Evolutionary conservation across 116 monocot species (phyloP).

Genomic region (Trichopus zeylanicus): DNA sequence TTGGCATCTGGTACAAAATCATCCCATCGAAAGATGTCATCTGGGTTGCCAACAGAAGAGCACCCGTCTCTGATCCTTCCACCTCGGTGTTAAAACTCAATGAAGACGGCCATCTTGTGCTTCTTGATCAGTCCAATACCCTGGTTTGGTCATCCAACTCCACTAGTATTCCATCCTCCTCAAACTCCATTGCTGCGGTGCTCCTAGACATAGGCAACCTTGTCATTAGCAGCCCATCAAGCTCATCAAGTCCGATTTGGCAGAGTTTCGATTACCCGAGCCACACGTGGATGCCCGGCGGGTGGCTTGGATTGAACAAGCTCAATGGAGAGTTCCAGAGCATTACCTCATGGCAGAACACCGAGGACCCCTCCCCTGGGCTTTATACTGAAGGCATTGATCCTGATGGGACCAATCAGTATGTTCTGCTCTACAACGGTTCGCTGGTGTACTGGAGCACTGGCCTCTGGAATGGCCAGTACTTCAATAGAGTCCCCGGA

Average conservation of each 20-base stretch:
- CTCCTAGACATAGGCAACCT: slow-evolving; percentile 38
- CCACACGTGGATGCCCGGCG: slow-evolving; percentile 38
- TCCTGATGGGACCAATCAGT: slow-evolving; percentile 19
- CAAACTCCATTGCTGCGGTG: slow-evolving; percentile 12
- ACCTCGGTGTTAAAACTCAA: slow-evolving; percentile 22
- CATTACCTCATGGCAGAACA: slow-evolving; percentile 35
- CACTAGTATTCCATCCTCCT: background rate
- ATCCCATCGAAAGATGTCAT: slow-evolving; percentile 3
- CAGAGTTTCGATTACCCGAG: slow-evolving; percentile 48
- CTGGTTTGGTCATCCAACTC: slow-evolving; percentile 25
- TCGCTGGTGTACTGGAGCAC: slow-evolving; percentile 21
- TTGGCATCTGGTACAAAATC: slow-evolving; percentile 36
- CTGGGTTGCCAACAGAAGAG: slow-evolving; percentile 35
- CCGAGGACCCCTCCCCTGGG: slow-evolving; percentile 38
- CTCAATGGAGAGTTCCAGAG: slow-evolving; percentile 10
- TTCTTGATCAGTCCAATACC: slow-evolving; percentile 22
- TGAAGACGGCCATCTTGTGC: slow-evolving; percentile 29
- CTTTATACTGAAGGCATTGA: slow-evolving; percentile 24
- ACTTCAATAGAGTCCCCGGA: slow-evolving; percentile 17
- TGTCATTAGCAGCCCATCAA: slow-evolving; percentile 19
- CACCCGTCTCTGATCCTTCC: slow-evolving; percentile 16
- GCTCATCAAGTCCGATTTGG: slow-evolving; percentile 19
- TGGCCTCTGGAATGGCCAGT: slow-evolving; percentile 26
- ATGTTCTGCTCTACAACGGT: slow-evolving; percentile 20
- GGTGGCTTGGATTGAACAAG: slow-evolving; percentile 30